These are phyloP conservation scores for Rhizopogon vesiculosus DNA, from an alignment of 768 basidiomycete genomes.

Conservation along the genomic window DNA sequence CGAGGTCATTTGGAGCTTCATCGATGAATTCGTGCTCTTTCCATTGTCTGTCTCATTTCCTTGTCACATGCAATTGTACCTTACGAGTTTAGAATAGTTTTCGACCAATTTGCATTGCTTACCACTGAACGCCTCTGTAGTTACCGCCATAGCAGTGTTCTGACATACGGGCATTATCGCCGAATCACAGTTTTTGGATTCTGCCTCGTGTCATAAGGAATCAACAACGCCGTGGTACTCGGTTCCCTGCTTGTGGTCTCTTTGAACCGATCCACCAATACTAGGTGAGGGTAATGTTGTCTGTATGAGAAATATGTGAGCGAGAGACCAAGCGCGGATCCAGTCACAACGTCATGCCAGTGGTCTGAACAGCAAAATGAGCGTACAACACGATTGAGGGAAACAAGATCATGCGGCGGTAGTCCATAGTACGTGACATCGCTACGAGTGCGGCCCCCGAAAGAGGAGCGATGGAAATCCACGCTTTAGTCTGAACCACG, in stretches of 20 bases:
- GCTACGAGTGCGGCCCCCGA: slow-evolving; percentile 69
- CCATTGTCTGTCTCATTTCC: no score
- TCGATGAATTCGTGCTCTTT: no score
- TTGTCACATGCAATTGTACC: no score
- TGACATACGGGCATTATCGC: neutral
- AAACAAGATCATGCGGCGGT: slow-evolving; percentile 54
- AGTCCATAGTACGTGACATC: slow-evolving; percentile 87
- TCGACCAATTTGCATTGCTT: no score
- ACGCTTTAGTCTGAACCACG: slow-evolving; percentile 58
- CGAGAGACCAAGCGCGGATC: slow-evolving; percentile 66
- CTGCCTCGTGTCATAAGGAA: neutral
- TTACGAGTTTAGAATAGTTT: no score
- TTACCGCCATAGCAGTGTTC: no score
- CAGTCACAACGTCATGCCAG: slow-evolving; percentile 86
- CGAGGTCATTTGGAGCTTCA: no score
- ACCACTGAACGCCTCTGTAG: neutral
- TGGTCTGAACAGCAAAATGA: slow-evolving; percentile 51
- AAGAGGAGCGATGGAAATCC: slow-evolving; percentile 75
- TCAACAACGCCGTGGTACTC: neutral
- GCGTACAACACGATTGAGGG: neutral
- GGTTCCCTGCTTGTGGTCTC: slow-evolving; percentile 8
- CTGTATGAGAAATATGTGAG: slow-evolving; percentile 75
- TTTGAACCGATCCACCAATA: slow-evolving; percentile 49
- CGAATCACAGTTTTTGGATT: neutral
- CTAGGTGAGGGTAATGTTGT: slow-evolving; percentile 72